Evolutionary conservation across 441 rosid species (phyloP).

Genomic region (Populus hybrid): DNA sequence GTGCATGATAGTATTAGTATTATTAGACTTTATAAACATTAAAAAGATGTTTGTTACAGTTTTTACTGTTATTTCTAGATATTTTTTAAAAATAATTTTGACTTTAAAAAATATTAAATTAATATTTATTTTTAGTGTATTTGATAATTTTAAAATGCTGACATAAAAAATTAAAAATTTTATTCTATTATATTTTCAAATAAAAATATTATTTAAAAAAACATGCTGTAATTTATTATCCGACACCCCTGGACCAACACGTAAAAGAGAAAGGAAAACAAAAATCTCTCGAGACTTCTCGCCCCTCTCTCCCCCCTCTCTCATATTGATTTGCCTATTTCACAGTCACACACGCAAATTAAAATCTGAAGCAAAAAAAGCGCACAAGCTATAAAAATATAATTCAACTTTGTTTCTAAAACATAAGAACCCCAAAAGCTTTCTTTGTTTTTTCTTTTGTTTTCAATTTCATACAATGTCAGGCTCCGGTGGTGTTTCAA

Average conservation of each 20-base stretch:
- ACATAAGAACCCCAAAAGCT: not conserved
- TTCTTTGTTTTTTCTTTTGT: not conserved
- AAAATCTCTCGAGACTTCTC: slow-evolving; percentile 16
- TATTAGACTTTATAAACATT: too few species aligned
- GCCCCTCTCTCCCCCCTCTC: not conserved
- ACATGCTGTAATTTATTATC: too few species aligned
- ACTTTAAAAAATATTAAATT: too few species aligned
- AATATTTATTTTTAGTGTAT: too few species aligned
- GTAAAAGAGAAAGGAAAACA: too few species aligned
- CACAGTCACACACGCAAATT: not conserved
- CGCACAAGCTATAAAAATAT: slow-evolving; percentile 20
- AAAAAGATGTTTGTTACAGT: too few species aligned
- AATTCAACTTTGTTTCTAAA: slow-evolving; percentile 14
- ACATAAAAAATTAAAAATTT: too few species aligned
- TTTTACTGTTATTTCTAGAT: too few species aligned
- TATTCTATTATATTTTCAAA: too few species aligned
- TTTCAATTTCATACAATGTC: slow-evolving; percentile 38
- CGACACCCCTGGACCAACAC: not conserved
- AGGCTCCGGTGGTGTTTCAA: slow-evolving; percentile 55
- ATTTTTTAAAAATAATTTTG: too few species aligned
- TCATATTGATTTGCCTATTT: not conserved
- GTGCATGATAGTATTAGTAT: too few species aligned
- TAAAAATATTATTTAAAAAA: not conserved
- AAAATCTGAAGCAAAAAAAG: not conserved
- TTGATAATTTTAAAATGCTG: too few species aligned